A percentile compares a stretch with the other conserved stretches of the same genome.
These are phyloP conservation scores for Clonostachys rhizophaga DNA, from an alignment of 2,329 filamentous ascomycete genomes.

Conservation along the genomic window DNA sequence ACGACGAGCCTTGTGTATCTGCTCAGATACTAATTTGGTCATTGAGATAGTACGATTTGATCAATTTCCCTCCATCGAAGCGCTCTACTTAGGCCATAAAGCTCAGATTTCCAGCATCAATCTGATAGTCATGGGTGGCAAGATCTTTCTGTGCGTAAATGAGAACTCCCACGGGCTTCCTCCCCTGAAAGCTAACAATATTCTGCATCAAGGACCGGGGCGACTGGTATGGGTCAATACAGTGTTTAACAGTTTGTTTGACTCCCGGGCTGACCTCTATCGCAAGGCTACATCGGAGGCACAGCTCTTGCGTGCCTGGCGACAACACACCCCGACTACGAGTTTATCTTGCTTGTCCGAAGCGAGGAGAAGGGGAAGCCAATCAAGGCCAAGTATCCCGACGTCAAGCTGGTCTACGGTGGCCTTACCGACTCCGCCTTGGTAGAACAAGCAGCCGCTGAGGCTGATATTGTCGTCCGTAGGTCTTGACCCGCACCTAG, in stretches of 20 bases:
- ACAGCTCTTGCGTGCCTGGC: slow-evolving; percentile 37
- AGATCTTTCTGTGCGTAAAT: no score
- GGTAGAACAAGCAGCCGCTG: slow-evolving; percentile 44
- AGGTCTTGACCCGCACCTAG: slow-evolving; percentile 10
- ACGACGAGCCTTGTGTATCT: no score
- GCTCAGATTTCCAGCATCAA: no score
- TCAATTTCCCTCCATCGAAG: no score
- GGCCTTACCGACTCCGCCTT: slow-evolving; percentile 36
- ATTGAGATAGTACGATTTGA: no score
- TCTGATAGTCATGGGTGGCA: no score
- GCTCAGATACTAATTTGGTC: no score
- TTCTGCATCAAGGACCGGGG: slow-evolving; percentile 1
- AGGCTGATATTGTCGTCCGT: slow-evolving; percentile 47
- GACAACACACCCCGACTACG: slow-evolving; percentile 38
- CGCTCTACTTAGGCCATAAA: no score
- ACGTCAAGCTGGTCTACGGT: slow-evolving; percentile 42
- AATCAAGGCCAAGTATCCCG: slow-evolving; percentile 39
- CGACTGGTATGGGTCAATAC: slow-evolving; percentile 1
- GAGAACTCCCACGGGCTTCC: no score
- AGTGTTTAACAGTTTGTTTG: no score
- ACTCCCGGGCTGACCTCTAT: not conserved
- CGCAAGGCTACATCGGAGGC: slow-evolving; percentile 45
- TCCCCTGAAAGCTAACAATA: no score
- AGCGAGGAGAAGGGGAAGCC: slow-evolving; percentile 34
- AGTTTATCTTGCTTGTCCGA: slow-evolving; percentile 40